phyloP scores from a whole-genome alignment of 306 rosid species.

The Lathyrus tuberosus region DNA sequence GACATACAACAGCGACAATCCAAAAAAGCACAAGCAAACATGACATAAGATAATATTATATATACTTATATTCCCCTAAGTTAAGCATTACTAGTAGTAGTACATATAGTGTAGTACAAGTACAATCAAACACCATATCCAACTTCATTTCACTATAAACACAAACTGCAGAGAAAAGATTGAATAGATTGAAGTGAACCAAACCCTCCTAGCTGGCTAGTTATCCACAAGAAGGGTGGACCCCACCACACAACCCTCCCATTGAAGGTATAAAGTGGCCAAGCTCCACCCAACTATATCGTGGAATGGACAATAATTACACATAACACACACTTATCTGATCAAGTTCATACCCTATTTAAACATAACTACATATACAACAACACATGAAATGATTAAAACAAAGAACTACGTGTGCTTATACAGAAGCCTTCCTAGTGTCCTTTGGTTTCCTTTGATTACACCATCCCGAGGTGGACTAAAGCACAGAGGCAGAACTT shows the following conservation, averaged over 20 bases:
- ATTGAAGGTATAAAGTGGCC: slow-evolving; percentile 51
- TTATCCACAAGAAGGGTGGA: slow-evolving; percentile 55
- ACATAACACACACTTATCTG: not conserved
- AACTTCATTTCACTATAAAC: not conserved
- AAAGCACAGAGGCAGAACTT: slow-evolving; percentile 54
- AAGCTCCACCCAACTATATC: slow-evolving; percentile 53
- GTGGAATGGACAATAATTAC: not conserved
- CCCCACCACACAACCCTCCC: slow-evolving; percentile 54
- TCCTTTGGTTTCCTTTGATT: not conserved
- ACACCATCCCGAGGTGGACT: slow-evolving; percentile 64
- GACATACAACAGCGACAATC: not conserved
- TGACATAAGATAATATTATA: slow-evolving; percentile 25
- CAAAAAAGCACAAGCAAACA: slow-evolving; percentile 25
- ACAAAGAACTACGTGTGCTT: not conserved
- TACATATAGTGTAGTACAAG: not conserved
- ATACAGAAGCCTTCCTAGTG: slow-evolving; percentile 34
- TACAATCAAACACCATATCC: not conserved
- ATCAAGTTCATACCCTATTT: not conserved
- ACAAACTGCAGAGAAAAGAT: not conserved
- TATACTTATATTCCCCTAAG: not conserved
- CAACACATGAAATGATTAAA: too few species aligned
- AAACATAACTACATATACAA: not conserved
- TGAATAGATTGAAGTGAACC: not conserved
- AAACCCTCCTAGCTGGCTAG: not conserved
- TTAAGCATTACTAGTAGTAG: not conserved